These are phyloP conservation scores for Fusarium musae DNA, from an alignment of 2,329 filamentous ascomycete genomes.

Conservation along the genomic window DNA sequence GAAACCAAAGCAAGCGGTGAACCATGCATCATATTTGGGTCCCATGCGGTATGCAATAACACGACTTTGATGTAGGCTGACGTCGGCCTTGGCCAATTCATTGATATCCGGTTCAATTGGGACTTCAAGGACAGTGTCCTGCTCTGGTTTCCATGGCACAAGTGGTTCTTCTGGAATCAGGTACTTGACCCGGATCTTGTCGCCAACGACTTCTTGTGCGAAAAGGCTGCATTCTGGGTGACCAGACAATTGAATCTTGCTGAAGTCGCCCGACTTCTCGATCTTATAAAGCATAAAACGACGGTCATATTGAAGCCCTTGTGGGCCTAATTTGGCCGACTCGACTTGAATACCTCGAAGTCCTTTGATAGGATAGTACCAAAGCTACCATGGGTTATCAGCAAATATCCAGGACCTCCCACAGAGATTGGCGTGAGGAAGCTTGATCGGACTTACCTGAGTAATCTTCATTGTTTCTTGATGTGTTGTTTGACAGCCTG, in stretches of 20 bases:
- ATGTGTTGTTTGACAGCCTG: background rate
- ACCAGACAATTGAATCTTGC: constrained; percentile 69
- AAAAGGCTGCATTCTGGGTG: constrained; percentile 73
- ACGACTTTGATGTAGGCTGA: constrained; percentile 69
- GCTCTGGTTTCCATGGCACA: constrained; percentile 51
- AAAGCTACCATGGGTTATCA: constrained; percentile 56
- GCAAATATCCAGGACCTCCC: background rate
- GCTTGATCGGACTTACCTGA: constrained; percentile 32
- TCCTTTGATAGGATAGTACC: constrained; percentile 79
- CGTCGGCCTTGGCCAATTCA: constrained; percentile 57
- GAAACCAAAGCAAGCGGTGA: constrained; percentile 73
- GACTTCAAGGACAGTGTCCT: constrained; percentile 59
- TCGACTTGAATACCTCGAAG: constrained; percentile 70
- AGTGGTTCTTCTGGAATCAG: constrained; percentile 52
- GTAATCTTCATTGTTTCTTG: constrained; percentile 48
- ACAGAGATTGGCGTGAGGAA: background rate
- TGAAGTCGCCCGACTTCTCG: constrained; percentile 53
- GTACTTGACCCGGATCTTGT: constrained; percentile 58
- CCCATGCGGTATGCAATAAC: constrained; percentile 73
- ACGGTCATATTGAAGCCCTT: constrained; percentile 74
- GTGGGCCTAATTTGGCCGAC: constrained; percentile 64
- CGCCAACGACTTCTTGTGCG: constrained; percentile 62
- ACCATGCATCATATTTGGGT: constrained; percentile 69
- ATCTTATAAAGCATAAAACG: constrained; percentile 75
- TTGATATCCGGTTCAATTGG: constrained; percentile 65